These are phyloP conservation scores for Fremontodendron californicum DNA, from an alignment of 345 rosid genomes.

Conservation along the genomic window DNA sequence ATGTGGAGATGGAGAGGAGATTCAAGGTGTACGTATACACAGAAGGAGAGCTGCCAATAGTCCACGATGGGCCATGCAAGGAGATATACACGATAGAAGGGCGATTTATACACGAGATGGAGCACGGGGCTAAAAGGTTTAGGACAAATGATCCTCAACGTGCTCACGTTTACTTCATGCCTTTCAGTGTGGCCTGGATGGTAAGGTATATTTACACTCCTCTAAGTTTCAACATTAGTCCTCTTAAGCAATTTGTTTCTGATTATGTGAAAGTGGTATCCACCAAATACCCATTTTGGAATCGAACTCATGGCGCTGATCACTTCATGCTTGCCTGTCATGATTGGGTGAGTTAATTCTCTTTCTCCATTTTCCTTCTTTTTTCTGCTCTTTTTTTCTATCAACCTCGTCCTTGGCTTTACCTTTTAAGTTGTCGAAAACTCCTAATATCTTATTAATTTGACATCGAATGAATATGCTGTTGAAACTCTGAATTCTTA, in stretches of 20 bases:
- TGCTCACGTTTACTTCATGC: constrained; percentile 80
- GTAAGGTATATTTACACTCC: constrained; percentile 59
- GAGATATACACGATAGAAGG: constrained; percentile 78
- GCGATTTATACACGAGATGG: constrained; percentile 76
- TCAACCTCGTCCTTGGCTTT: too few species aligned
- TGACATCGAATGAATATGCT: too few species aligned
- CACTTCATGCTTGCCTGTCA: constrained; percentile 93
- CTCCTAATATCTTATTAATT: too few species aligned
- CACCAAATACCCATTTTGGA: constrained; percentile 70
- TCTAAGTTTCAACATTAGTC: constrained; percentile 30
- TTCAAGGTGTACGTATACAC: constrained; percentile 80
- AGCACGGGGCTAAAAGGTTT: constrained; percentile 45
- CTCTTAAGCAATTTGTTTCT: constrained; percentile 52
- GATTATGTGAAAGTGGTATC: constrained; percentile 67
- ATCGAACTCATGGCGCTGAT: constrained; percentile 68
- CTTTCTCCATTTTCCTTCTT: neutral
- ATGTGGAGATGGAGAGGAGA: constrained; percentile 78
- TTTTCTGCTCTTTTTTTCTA: neutral
- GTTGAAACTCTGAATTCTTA: too few species aligned
- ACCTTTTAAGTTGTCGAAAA: too few species aligned
- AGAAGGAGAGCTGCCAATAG: constrained; percentile 77
- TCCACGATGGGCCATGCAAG: constrained; percentile 86
- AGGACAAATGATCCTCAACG: constrained; percentile 46
- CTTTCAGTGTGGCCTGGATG: constrained; percentile 79
- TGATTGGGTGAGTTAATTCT: constrained; percentile 67